These are phyloP conservation scores for Stylonectria norvegica DNA, from an alignment of 2,329 filamentous ascomycete species.

Conservation along the genomic window DNA sequence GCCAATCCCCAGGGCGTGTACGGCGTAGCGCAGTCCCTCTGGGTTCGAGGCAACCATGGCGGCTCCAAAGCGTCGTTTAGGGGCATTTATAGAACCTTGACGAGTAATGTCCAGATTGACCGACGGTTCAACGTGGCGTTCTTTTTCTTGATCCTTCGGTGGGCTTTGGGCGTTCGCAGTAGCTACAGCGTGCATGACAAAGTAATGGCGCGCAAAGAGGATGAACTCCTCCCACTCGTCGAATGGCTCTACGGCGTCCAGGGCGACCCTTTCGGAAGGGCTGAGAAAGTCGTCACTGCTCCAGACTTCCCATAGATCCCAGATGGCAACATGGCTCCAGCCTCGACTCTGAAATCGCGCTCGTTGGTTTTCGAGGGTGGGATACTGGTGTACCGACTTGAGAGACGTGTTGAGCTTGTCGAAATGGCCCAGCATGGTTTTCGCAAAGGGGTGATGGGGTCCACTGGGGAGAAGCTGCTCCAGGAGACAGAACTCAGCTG, in stretches of 20 bases:
- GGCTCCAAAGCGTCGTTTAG: slow-evolving; percentile 59
- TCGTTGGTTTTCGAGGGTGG: slow-evolving; percentile 61
- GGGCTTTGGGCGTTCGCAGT: background rate
- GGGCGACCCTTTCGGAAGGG: slow-evolving; percentile 51
- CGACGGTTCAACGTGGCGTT: background rate
- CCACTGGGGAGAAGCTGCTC: slow-evolving; percentile 85
- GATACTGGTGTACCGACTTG: slow-evolving; percentile 70
- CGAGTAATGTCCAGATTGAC: slow-evolving; percentile 10
- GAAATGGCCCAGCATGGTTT: slow-evolving; percentile 82
- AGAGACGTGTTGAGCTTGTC: slow-evolving; percentile 74
- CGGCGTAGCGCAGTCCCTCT: slow-evolving; percentile 42
- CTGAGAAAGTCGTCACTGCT: slow-evolving; percentile 63
- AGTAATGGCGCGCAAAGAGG: slow-evolving; percentile 80
- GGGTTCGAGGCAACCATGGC: slow-evolving; percentile 40
- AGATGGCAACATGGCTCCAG: slow-evolving; percentile 60
- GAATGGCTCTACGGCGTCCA: slow-evolving; percentile 77
- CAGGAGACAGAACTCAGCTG: slow-evolving; percentile 75
- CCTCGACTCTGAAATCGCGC: slow-evolving; percentile 65
- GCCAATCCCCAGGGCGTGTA: slow-evolving; percentile 44
- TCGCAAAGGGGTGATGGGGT: slow-evolving; percentile 74
- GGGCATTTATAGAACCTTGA: slow-evolving; percentile 11
- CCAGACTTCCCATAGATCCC: slow-evolving; percentile 83
- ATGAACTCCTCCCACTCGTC: slow-evolving; percentile 97
- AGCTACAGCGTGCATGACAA: slow-evolving; percentile 62
- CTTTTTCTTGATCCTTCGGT: background rate